These are phyloP conservation scores for Fusarium pseudocircinatum DNA, from an alignment of 2,329 filamentous ascomycete genomes.

Conservation along the genomic window DNA sequence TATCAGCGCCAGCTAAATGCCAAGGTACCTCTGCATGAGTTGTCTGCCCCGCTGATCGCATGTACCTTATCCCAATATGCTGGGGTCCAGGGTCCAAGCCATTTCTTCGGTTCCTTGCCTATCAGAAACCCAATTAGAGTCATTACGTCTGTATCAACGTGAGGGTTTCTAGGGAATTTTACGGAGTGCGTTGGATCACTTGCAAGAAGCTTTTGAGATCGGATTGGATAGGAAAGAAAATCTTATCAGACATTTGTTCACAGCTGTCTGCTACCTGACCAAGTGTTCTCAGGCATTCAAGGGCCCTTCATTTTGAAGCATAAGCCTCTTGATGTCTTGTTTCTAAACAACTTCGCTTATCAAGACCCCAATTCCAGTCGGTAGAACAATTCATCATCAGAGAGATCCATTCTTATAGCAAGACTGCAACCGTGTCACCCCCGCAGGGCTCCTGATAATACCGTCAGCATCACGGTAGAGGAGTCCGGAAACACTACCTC, in stretches of 20 bases:
- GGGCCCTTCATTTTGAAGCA: conserved; percentile 22
- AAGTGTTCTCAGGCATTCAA: conserved; percentile 8
- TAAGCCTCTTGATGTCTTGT: conserved; percentile 15
- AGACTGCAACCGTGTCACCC: conserved; percentile 18
- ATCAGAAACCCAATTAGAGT: conserved; percentile 28
- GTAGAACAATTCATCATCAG: neutral
- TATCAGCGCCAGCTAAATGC: conserved; percentile 17
- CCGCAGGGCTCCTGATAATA: conserved; percentile 17
- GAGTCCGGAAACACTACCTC: neutral
- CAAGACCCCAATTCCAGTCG: conserved; percentile 10
- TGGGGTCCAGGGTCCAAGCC: conserved; percentile 34
- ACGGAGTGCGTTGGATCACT: neutral
- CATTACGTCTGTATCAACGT: neutral
- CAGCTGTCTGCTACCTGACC: neutral
- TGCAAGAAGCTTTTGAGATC: neutral
- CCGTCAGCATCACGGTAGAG: conserved; percentile 14
- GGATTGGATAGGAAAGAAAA: neutral
- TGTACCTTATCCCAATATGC: conserved; percentile 23
- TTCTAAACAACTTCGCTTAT: conserved; percentile 20
- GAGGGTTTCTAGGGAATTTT: neutral
- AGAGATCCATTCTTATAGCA: neutral
- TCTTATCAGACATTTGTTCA: neutral
- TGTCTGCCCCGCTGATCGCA: conserved; percentile 16
- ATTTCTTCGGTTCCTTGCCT: conserved; percentile 20
- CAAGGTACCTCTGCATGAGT: conserved; percentile 23